Evolutionary conservation across 2,329 filamentous ascomycete species (phyloP).

Genomic region (Epichloe coenophiala): DNA sequence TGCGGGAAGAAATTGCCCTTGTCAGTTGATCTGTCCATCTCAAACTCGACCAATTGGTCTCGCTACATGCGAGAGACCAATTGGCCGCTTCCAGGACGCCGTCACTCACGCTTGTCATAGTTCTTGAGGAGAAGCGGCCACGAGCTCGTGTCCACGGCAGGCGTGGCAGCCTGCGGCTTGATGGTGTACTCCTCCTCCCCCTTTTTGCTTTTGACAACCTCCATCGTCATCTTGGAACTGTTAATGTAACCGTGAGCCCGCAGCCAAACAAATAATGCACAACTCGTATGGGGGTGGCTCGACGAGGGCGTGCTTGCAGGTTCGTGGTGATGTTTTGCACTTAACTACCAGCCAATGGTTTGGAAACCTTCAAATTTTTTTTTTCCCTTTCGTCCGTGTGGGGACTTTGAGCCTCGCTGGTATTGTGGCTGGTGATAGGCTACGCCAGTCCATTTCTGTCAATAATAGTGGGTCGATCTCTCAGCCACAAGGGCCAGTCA

Average conservation of each 20-base stretch:
- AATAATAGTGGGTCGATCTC: no score
- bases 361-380: slow-evolving; percentile 11
- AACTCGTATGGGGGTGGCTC: slow-evolving; percentile 9
- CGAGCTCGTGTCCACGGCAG: slow-evolving; percentile 69
- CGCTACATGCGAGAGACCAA: not conserved
- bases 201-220: slow-evolving; percentile 21
- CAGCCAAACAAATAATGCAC: slow-evolving; percentile 6
- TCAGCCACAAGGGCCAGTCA: slow-evolving; percentile 2
- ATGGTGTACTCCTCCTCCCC: slow-evolving; percentile 68
- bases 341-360: slow-evolving; percentile 6
- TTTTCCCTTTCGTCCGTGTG: slow-evolving; percentile 6
- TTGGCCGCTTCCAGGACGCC: not conserved
- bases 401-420: slow-evolving; percentile 7
- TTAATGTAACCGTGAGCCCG: slow-evolving; percentile 7
- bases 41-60: not conserved
- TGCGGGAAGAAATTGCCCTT: slow-evolving; percentile 19
- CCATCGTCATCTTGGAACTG: slow-evolving; percentile 30
- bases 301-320: slow-evolving; percentile 10
- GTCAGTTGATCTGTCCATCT: slow-evolving; percentile 4
- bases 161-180: slow-evolving; percentile 76
- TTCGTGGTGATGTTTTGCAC: slow-evolving; percentile 7
- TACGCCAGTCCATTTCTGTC: slow-evolving; percentile 3
- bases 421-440: slow-evolving; percentile 6
- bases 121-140: slow-evolving; percentile 95
- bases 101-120: slow-evolving; percentile 71